Evolutionary conservation across 2,329 filamentous ascomycete species (phyloP).

Genomic region (Talaromyces verruculosus): DNA sequence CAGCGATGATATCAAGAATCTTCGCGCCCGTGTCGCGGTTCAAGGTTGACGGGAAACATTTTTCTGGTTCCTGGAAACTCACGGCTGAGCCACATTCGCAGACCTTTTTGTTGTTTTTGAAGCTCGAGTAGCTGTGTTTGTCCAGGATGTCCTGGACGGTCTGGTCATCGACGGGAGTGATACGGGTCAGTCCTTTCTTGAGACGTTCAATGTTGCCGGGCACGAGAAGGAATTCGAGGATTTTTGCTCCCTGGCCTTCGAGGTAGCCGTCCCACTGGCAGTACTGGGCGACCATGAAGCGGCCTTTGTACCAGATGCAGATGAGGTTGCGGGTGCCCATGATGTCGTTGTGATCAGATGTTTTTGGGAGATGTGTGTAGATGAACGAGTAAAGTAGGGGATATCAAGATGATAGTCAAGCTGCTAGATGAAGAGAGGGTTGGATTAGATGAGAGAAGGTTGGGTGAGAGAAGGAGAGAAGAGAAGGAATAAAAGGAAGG

Average conservation of each 20-base stretch:
- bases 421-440: neutral
- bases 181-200: slow-evolving; percentile 24
- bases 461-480: neutral
- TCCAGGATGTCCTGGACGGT: neutral
- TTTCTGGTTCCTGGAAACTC: neutral
- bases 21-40: slow-evolving; percentile 24
- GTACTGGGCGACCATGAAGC: slow-evolving; percentile 31
- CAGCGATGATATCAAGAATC: slow-evolving; percentile 24
- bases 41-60: slow-evolving; percentile 22
- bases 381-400: neutral
- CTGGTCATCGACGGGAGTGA: slow-evolving; percentile 21
- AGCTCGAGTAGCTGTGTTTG: neutral
- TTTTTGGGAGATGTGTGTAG: neutral
- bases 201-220: slow-evolving; percentile 28
- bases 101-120: neutral
- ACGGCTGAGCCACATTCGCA: slow-evolving; percentile 8
- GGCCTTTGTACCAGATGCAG: slow-evolving; percentile 26
- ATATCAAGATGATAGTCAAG: neutral
- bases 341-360: neutral
- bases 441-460: neutral
- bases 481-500: neutral
- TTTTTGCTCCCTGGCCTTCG: slow-evolving; percentile 26
- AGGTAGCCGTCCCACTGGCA: slow-evolving; percentile 32
- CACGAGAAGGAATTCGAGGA: slow-evolving; percentile 28
- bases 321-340: slow-evolving; percentile 29